These are phyloP conservation scores for Pseudotsuga menziesii DNA, from an alignment of 75 land plant genomes.

Conservation along the genomic window DNA sequence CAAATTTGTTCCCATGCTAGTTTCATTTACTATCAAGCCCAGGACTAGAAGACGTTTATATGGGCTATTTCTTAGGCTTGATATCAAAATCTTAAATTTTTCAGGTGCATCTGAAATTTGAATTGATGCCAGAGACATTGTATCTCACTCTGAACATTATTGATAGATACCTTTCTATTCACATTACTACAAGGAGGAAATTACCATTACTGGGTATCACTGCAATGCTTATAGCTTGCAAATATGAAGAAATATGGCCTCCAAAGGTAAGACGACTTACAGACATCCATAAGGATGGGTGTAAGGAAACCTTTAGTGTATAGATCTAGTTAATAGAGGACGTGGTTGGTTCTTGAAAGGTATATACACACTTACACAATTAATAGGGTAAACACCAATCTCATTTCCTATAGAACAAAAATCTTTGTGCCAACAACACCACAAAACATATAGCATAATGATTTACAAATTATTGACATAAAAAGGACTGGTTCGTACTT, in stretches of 20 bases:
- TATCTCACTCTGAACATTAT: conserved; percentile 68
- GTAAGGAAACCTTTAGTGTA: background rate
- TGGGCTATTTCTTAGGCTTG: background rate
- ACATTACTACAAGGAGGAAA: conserved; percentile 44
- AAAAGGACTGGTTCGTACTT: background rate
- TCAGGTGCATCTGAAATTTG: conserved; percentile 71
- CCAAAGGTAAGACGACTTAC: conserved; percentile 41
- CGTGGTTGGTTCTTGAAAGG: too few relatives aligned
- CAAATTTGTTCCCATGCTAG: background rate
- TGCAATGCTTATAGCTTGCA: conserved; percentile 87
- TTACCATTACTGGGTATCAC: conserved; percentile 75
- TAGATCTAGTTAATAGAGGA: too few relatives aligned
- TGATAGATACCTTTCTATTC: conserved; percentile 63
- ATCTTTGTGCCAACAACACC: too few relatives aligned
- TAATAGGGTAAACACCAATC: too few relatives aligned
- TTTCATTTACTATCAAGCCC: background rate
- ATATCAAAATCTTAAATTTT: background rate
- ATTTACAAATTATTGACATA: background rate
- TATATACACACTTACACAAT: too few relatives aligned
- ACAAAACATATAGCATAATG: too few relatives aligned
- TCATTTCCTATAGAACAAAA: too few relatives aligned
- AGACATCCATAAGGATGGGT: background rate
- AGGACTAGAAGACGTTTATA: background rate
- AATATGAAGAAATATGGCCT: conserved; percentile 92
- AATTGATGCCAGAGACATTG: conserved; percentile 84